Percentiles rank a stretch among this genome's conserved stretches.
phyloP scores from a whole-genome alignment of 371 early-diverging fungal species.

The Nosema bombycis region DNA sequence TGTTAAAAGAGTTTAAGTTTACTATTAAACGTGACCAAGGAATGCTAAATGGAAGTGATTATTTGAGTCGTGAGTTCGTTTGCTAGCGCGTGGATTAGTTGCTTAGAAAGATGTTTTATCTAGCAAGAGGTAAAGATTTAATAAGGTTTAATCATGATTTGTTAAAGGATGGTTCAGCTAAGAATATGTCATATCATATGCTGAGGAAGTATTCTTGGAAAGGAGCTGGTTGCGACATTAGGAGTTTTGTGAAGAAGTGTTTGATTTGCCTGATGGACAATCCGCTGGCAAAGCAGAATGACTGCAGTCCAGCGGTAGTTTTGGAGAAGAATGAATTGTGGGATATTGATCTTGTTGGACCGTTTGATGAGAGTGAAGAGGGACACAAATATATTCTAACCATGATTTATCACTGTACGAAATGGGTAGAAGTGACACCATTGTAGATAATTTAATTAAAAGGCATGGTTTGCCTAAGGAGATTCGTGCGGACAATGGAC shows the following conservation, averaged over 20 bases:
- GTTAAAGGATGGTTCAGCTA: constrained; percentile 12
- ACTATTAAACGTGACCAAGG: constrained; percentile 32
- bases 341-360: constrained; percentile 37
- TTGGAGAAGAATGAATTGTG: neutral
- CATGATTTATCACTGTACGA: constrained; percentile 21
- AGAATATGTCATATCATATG: constrained; percentile 24
- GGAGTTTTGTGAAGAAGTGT: constrained; percentile 11
- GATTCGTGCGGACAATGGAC: constrained; percentile 27
- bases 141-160: constrained; percentile 15
- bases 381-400: constrained; percentile 16
- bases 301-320: neutral
- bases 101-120: neutral
- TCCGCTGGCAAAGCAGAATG: neutral
- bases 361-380: neutral
- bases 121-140: constrained; percentile 7
- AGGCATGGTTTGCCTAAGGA: constrained; percentile 12
- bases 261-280: constrained; percentile 9
- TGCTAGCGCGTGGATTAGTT: neutral
- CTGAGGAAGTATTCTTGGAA: constrained; percentile 12
- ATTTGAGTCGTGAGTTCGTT: constrained; percentile 20
- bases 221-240: constrained; percentile 1
- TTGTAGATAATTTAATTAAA: constrained; percentile 11
- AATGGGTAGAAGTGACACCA: constrained; percentile 20
- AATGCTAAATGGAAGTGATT: constrained; percentile 5
- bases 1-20: constrained; percentile 28